Conservation (phyloP, 306 rosid species). For the Hippophae tibetana region DNA sequence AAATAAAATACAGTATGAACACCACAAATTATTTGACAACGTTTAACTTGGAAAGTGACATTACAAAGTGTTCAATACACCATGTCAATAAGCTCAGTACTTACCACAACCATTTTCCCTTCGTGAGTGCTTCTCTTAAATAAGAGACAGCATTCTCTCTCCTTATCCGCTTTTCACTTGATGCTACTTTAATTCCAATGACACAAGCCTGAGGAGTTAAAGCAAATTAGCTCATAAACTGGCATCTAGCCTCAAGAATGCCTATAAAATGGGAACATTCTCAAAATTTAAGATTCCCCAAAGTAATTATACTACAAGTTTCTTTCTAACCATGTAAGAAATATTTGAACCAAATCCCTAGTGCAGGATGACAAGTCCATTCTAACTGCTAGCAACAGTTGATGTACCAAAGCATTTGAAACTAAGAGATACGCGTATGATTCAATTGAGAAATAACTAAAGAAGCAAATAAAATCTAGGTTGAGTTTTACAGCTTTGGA, state of each 20-base stretch:
- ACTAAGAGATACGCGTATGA: too few relatives aligned
- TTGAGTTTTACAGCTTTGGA: too few relatives aligned
- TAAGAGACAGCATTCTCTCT: constrained; percentile 62
- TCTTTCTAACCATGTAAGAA: too few relatives aligned
- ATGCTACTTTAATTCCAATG: constrained; percentile 42
- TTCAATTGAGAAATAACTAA: too few relatives aligned
- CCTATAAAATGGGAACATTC: background rate
- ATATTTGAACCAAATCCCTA: too few relatives aligned
- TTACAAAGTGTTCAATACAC: background rate
- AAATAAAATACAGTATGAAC: background rate
- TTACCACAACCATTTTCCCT: constrained; percentile 98
- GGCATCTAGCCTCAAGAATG: background rate
- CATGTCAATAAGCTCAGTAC: constrained; percentile 14
- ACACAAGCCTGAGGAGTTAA: constrained; percentile 61
- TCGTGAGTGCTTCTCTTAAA: constrained; percentile 64
- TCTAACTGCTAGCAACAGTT: too few relatives aligned
- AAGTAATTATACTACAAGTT: background rate
- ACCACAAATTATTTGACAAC: background rate
- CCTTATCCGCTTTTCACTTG: constrained; percentile 68
- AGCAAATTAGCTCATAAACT: constrained; percentile 9
- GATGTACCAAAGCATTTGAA: too few relatives aligned
- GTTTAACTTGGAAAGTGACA: background rate
- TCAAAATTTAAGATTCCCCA: background rate
- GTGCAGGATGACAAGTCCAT: too few relatives aligned
- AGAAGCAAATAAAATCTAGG: too few relatives aligned